Base-by-base conservation (phyloP, 495 filamentous ascomycete genomes). In the Tuber borchii region DNA sequence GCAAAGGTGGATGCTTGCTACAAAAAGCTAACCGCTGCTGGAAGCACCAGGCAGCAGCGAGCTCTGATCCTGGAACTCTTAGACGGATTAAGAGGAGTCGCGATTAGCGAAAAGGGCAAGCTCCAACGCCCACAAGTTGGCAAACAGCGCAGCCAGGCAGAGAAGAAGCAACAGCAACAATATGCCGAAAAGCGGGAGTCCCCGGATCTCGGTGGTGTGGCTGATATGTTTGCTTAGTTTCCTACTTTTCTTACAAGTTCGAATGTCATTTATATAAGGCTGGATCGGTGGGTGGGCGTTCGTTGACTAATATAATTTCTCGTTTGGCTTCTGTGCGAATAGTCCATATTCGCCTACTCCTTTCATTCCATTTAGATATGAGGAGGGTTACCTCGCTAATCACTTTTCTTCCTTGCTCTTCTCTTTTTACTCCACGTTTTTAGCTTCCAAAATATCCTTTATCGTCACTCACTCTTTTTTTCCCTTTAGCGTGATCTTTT, bases 101-200 rank as follows among this genome's bases (percentile, higher is more conserved):
- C 93, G 77, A 92, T 99, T 73, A 91, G 93, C 31, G 95, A 98
- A 84, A 91, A 94, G 86, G 95, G 95, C 51, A 95, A 93, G 84
- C 88, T 98, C 22, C 78, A 87, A 56, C 84, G 85, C 65, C 85
- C 87, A 6, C 84, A 86, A 42, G 84, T 39, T 56, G 56, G 70
- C 7, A 80, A 81, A 46, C 81, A 83, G 45, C 73, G 80, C 40
- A 72, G 80, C 37, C 26, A 86, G 86, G 76, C 87, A 78, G 86
- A 91, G 80, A 85, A 87, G 76, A 90, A 88, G 75, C 77, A 87
- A 82, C 78, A 87, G 84, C 83, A 88, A 75, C 73, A 75, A 44
- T 82, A 82, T 43, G 68, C 80, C 34, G 80, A 82, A 70, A 76
- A 82, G 72, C 87, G 88, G 73, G 86, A 88, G 75, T 87, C 86